These are phyloP conservation scores for Asclepias syriaca DNA, from an alignment of 257 asterid genomes.

Conservation along the genomic window DNA sequence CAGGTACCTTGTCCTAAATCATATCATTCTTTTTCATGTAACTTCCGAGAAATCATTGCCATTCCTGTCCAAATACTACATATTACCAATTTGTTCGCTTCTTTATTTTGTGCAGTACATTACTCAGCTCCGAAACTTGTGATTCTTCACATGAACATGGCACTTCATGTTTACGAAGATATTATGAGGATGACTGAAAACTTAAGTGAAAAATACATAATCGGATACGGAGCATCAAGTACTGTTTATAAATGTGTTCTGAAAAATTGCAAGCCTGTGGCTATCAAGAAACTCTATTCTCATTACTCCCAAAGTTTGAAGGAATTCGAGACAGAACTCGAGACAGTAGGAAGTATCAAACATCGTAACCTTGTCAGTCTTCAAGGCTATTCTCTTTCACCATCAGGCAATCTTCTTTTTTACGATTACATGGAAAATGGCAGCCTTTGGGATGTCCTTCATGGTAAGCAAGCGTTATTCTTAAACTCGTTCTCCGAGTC, in stretches of 20 bases:
- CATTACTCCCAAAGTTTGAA: slow-evolving; percentile 72
- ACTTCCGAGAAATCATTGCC: too few relatives aligned
- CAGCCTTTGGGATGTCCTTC: slow-evolving; percentile 92
- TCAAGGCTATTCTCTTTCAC: slow-evolving; percentile 90
- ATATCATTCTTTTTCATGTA: background rate
- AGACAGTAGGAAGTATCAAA: slow-evolving; percentile 85
- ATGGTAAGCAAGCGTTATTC: slow-evolving; percentile 39
- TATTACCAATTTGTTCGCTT: background rate
- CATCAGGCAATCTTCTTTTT: slow-evolving; percentile 71
- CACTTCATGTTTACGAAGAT: slow-evolving; percentile 91
- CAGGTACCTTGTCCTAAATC: slow-evolving; percentile 40
- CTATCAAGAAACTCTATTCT: slow-evolving; percentile 77
- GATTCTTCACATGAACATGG: slow-evolving; percentile 95
- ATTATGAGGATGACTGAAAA: slow-evolving; percentile 96
- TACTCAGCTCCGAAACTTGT: slow-evolving; percentile 86
- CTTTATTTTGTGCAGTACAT: slow-evolving; percentile 32
- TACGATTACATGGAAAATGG: slow-evolving; percentile 98
- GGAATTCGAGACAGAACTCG: slow-evolving; percentile 88
- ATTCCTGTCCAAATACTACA: too few relatives aligned
- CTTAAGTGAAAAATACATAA: slow-evolving; percentile 71
- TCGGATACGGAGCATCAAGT: slow-evolving; percentile 92
- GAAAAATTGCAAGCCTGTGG: slow-evolving; percentile 89
- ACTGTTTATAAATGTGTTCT: slow-evolving; percentile 89
- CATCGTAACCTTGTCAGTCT: slow-evolving; percentile 91
- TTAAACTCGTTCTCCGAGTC: background rate